Conservation (phyloP, 2,329 filamentous ascomycete species). For the Chlorencoelia australis region DNA sequence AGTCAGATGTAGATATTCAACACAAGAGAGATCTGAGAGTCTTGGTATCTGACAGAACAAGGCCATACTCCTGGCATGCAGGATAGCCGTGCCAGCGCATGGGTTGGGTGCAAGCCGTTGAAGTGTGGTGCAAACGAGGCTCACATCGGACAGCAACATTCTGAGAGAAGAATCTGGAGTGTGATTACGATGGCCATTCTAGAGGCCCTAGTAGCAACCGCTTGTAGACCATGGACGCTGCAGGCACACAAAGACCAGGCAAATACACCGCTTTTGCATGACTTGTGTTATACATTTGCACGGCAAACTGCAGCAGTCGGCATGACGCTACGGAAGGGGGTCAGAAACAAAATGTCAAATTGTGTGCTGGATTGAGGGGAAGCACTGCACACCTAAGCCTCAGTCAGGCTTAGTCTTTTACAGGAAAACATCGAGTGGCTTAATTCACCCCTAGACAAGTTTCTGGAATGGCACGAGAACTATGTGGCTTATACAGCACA, state of each 20-base stretch:
- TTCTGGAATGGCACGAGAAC: slow-evolving; percentile 23
- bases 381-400: slow-evolving; percentile 19
- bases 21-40: slow-evolving; percentile 7
- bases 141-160: slow-evolving; percentile 22
- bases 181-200: slow-evolving; percentile 6
- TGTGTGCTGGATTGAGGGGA: slow-evolving; percentile 8
- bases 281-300: not conserved
- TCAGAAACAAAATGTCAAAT: slow-evolving; percentile 6
- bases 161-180: slow-evolving; percentile 4
- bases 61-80: slow-evolving; percentile 20
- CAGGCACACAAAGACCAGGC: slow-evolving; percentile 8
- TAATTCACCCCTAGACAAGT: not conserved
- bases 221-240: slow-evolving; percentile 6
- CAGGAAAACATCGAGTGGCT: not conserved
- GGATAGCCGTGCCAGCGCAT: slow-evolving; percentile 25
- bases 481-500: slow-evolving; percentile 4
- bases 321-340: slow-evolving; percentile 14
- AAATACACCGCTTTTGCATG: too few species aligned
- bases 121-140: slow-evolving; percentile 22
- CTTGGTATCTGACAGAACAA: slow-evolving; percentile 13
- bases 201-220: slow-evolving; percentile 21
- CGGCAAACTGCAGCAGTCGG: slow-evolving; percentile 7
- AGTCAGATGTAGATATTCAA: slow-evolving; percentile 25
- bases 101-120: slow-evolving; percentile 19
- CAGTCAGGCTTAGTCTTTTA: slow-evolving; percentile 20